These are phyloP conservation scores for Zea mays DNA, from an alignment of 176 grass and related monocot genomes.

Conservation along the genomic window DNA sequence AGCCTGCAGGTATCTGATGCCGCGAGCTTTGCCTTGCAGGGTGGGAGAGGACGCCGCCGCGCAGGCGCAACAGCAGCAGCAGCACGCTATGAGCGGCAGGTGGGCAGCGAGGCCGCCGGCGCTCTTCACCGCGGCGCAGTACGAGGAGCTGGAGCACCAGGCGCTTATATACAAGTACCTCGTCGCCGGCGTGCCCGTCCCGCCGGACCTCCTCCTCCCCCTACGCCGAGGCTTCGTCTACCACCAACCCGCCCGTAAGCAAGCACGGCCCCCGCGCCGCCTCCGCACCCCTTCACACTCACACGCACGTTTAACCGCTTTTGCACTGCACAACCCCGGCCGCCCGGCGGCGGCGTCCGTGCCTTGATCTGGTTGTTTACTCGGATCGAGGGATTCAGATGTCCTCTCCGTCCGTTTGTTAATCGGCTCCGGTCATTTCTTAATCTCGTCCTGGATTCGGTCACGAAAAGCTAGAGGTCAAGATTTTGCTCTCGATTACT, in stretches of 20 bases:
- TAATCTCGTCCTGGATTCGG: conserved; percentile 34
- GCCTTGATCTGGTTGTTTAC: conserved; percentile 45
- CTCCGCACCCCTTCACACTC: background rate
- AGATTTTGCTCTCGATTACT: too few species aligned
- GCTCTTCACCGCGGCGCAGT: conserved; percentile 79
- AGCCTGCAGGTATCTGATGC: too few species aligned
- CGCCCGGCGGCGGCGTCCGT: background rate
- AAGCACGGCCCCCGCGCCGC: background rate
- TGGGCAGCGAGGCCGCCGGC: conserved; percentile 45
- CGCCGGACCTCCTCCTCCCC: conserved; percentile 71
- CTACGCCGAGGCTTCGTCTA: conserved; percentile 72
- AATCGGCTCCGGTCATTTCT: conserved; percentile 46
- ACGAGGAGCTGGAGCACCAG: conserved; percentile 91
- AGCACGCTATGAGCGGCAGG: conserved; percentile 43
- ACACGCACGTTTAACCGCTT: background rate
- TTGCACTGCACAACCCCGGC: conserved; percentile 2
- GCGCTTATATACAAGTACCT: conserved; percentile 93
- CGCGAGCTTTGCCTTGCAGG: conserved; percentile 23
- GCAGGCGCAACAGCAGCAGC: background rate
- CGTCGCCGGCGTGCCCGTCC: conserved; percentile 74
- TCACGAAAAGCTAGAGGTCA: background rate
- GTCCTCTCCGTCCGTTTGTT: conserved; percentile 40
- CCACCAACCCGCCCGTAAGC: conserved; percentile 53
- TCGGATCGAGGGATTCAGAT: conserved; percentile 58
- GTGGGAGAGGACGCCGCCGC: conserved; percentile 25